Conservation (phyloP, 306 rosid species). For the Chamaecrista fasciculata region DNA sequence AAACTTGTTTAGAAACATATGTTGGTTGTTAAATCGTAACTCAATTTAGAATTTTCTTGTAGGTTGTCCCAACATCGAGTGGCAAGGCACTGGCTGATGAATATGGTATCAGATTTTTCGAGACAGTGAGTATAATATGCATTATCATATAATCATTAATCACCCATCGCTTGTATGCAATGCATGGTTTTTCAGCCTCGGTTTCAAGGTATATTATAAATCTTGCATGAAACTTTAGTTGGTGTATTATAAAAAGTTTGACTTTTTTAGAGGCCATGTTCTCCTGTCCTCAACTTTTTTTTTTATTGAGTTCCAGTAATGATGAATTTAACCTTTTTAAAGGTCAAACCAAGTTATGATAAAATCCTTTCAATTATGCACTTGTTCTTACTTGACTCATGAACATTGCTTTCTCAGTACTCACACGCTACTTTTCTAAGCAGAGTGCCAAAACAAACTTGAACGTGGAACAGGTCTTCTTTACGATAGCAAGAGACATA, state of each 20-base stretch:
- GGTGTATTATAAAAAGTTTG: no score
- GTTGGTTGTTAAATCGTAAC: neutral
- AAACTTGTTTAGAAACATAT: neutral
- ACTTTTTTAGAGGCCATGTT: no score
- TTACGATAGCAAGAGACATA: slow-evolving; percentile 33
- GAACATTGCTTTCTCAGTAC: neutral
- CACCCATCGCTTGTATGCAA: neutral
- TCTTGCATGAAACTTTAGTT: no score
- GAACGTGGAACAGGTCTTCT: slow-evolving; percentile 36
- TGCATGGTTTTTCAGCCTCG: no score
- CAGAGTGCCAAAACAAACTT: slow-evolving; percentile 44
- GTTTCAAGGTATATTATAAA: no score
- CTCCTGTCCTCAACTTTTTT: no score
- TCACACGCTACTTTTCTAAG: neutral
- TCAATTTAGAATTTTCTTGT: neutral
- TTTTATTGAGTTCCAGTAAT: no score
- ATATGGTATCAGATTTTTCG: slow-evolving; percentile 32
- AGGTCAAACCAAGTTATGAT: no score
- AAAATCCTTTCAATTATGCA: neutral
- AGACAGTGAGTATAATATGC: slow-evolving; percentile 26
- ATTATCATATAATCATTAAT: neutral
- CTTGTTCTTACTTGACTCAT: neutral
- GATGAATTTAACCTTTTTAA: no score
- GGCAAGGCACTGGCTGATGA: slow-evolving; percentile 40
- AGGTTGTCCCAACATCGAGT: slow-evolving; percentile 35